phyloP scores from a whole-genome alignment of 2,329 filamentous ascomycete genomes.

The Talaromyces piceae region DNA sequence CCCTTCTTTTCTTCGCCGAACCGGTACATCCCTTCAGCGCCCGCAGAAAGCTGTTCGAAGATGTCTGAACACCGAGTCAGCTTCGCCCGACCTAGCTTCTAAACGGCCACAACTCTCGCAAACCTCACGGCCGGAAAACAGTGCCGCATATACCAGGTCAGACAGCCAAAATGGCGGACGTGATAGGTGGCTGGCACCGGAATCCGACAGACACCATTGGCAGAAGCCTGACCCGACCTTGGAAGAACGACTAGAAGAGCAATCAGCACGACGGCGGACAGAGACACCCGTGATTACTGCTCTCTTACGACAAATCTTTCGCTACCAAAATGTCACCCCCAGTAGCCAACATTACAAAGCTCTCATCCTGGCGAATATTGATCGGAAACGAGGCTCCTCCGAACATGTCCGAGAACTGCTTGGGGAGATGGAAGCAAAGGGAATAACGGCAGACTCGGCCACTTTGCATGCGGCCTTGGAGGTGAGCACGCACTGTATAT shows the following conservation, averaged over 20 bases:
- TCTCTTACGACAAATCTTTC: conserved; percentile 33
- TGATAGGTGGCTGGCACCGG: neutral
- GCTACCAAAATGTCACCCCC: conserved; percentile 29
- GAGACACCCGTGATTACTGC: conserved; percentile 20
- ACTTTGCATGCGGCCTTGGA: conserved; percentile 67
- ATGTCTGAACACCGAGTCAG: conserved; percentile 3
- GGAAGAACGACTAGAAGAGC: conserved; percentile 23
- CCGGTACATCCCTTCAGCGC: conserved; percentile 10
- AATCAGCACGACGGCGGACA: conserved; percentile 18
- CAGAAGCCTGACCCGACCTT: conserved; percentile 16
- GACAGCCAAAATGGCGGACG: neutral
- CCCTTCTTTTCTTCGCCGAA: conserved; percentile 14
- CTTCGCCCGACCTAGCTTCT: neutral
- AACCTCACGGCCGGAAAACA: neutral
- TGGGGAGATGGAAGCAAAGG: conserved; percentile 59
- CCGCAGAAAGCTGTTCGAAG: conserved; percentile 11
- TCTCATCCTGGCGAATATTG: conserved; percentile 64
- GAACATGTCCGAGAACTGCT: conserved; percentile 57
- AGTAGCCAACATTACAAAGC: conserved; percentile 55
- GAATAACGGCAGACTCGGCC: conserved; percentile 56
- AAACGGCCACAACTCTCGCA: neutral
- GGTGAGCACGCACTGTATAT: conserved; percentile 29
- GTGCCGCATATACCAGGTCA: neutral
- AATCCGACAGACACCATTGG: neutral
- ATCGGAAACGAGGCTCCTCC: conserved; percentile 58